Conservation (phyloP, 164 flowering plant species). For the Sextonia rubra region DNA sequence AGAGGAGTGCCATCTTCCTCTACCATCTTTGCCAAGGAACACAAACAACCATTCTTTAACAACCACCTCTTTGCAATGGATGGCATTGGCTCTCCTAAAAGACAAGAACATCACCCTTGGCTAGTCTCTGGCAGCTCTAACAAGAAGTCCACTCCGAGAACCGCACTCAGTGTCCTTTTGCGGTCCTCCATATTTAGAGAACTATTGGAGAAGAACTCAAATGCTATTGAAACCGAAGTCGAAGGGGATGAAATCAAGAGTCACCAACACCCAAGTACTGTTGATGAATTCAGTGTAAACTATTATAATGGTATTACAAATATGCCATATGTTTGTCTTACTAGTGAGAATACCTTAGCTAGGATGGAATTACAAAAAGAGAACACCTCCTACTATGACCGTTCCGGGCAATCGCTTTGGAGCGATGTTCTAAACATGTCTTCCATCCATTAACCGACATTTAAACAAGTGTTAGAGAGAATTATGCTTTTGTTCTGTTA, state of each 20-base stretch:
- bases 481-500: no score
- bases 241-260: slow-evolving; percentile 18
- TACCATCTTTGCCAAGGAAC: background rate
- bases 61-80: slow-evolving; percentile 1
- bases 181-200: slow-evolving; percentile 56
- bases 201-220: slow-evolving; percentile 49
- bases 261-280: slow-evolving; percentile 6
- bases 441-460: slow-evolving; percentile 11
- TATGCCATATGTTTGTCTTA: slow-evolving; percentile 18
- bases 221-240: slow-evolving; percentile 15
- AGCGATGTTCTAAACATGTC: slow-evolving; percentile 19
- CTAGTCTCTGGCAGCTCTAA: slow-evolving; percentile 23
- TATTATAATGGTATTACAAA: slow-evolving; percentile 21
- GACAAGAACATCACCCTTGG: slow-evolving; percentile 21
- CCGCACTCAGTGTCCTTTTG: slow-evolving; percentile 57
- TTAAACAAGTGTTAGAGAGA: no score
- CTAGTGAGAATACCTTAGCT: slow-evolving; percentile 14
- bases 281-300: slow-evolving; percentile 19
- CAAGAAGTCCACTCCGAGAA: slow-evolving; percentile 38
- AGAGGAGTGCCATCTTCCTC: background rate
- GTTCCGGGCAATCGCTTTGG: slow-evolving; percentile 19
- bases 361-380: slow-evolving; percentile 22
- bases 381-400: slow-evolving; percentile 14
- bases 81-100: slow-evolving; percentile 16
- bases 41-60: slow-evolving; percentile 15